A percentile compares a stretch with the other conserved stretches of the same genome.
Evolutionary conservation across 2,329 filamentous ascomycete genomes (phyloP).

Genomic region (Calonectria pteridis): DNA sequence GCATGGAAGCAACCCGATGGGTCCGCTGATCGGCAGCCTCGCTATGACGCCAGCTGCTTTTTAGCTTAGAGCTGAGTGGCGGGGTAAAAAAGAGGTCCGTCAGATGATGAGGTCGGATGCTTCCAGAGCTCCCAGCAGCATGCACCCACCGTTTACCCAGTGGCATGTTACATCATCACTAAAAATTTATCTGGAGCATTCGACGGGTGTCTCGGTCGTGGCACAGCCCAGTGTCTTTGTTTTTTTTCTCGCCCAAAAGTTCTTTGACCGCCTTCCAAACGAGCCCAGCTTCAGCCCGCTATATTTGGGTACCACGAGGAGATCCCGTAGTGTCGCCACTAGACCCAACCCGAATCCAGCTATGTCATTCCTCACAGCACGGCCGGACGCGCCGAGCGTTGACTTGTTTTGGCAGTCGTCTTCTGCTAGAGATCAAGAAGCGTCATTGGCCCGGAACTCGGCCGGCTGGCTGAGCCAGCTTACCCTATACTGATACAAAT

Average conservation of each 20-base stretch:
- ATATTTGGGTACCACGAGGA: slow-evolving; percentile 4
- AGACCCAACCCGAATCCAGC: neutral
- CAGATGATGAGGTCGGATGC: neutral
- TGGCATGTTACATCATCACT: slow-evolving; percentile 7
- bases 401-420: neutral
- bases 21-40: neutral
- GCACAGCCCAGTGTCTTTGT: neutral
- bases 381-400: neutral
- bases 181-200: neutral
- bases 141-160: neutral
- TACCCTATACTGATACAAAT: neutral
- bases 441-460: neutral
- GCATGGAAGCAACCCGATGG: neutral
- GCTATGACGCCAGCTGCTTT: slow-evolving; percentile 6
- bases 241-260: neutral
- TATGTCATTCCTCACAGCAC: neutral
- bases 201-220: neutral
- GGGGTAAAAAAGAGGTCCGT: neutral
- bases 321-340: neutral
- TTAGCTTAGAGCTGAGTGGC: slow-evolving; percentile 6
- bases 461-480: neutral
- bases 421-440: neutral
- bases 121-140: neutral
- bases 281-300: neutral
- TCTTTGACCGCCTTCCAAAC: neutral